These are phyloP conservation scores for Apiospora malaysiana DNA, from an alignment of 2,329 filamentous ascomycete species.

Conservation along the genomic window DNA sequence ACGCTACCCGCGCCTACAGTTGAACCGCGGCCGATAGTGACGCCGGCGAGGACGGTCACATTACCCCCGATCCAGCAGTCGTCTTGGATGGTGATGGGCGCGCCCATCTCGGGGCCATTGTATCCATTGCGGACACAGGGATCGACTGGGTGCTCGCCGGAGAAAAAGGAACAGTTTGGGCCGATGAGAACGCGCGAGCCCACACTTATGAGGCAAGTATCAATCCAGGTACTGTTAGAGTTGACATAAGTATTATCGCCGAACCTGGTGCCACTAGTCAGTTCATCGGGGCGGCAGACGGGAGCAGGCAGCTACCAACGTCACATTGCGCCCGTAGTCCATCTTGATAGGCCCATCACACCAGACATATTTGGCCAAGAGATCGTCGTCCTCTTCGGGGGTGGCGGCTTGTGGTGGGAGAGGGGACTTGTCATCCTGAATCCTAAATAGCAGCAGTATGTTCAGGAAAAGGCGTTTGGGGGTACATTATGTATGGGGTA, in stretches of 20 bases:
- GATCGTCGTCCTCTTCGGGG: conserved; percentile 66
- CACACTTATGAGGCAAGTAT: conserved; percentile 76
- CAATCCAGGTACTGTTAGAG: conserved; percentile 75
- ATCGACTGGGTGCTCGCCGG: conserved; percentile 78
- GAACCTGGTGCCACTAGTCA: conserved; percentile 47
- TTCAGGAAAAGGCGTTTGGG: conserved; percentile 22
- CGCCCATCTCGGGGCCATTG: conserved; percentile 75
- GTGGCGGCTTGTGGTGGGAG: conserved; percentile 65
- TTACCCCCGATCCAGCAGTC: conserved; percentile 84
- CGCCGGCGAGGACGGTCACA: conserved; percentile 73
- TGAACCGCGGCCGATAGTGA: conserved; percentile 76
- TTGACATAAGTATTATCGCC: conserved; percentile 78
- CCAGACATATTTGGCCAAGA: conserved; percentile 70
- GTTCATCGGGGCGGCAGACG: conserved; percentile 15
- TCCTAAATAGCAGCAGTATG: conserved; percentile 49
- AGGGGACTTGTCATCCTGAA: conserved; percentile 65
- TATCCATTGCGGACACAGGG: conserved; percentile 75
- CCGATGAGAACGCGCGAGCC: conserved; percentile 80
- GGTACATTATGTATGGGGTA: conserved; percentile 8
- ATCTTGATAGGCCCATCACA: conserved; percentile 72
- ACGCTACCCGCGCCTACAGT: conserved; percentile 83
- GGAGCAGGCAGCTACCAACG: conserved; percentile 40
- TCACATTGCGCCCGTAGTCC: conserved; percentile 81
- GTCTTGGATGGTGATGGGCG: conserved; percentile 75
- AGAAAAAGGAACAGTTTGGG: conserved; percentile 78